A percentile compares a stretch with the other conserved stretches of the same genome.
phyloP scores from a whole-genome alignment of 306 rosid species.

The Pterocarpus macrocarpus region DNA sequence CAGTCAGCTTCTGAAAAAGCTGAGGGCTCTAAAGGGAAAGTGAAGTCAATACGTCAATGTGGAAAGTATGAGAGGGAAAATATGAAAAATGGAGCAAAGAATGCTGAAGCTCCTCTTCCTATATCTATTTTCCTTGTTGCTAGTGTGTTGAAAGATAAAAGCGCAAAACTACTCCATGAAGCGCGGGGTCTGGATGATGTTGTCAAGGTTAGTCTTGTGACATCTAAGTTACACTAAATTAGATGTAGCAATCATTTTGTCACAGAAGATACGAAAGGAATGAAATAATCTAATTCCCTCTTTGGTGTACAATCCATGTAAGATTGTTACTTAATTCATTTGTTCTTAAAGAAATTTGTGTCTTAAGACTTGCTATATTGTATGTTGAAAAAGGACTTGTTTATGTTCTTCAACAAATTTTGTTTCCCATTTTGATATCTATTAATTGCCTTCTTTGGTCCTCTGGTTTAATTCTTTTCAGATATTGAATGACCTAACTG shows the following conservation, averaged over 20 bases:
- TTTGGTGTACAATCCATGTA: constrained; percentile 8
- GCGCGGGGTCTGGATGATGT: constrained; percentile 97
- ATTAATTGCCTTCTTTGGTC: constrained; percentile 9
- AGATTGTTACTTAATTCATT: background rate
- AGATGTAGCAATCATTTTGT: constrained; percentile 9
- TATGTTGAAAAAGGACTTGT: background rate
- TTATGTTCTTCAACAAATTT: constrained; percentile 10
- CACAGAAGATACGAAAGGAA: background rate
- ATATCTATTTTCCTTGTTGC: constrained; percentile 95
- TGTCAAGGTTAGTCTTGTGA: constrained; percentile 78
- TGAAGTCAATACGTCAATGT: constrained; percentile 80
- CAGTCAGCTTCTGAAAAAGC: constrained; percentile 53
- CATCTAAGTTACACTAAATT: constrained; percentile 35
- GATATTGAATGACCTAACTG: constrained; percentile 95
- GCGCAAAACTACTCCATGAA: constrained; percentile 79
- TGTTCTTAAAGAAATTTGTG: constrained; percentile 7
- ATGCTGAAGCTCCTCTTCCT: constrained; percentile 83
- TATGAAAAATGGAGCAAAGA: constrained; percentile 70
- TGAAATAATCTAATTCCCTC: background rate
- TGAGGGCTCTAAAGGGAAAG: constrained; percentile 69
- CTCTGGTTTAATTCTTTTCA: constrained; percentile 49
- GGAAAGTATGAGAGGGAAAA: constrained; percentile 92
- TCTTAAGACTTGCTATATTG: background rate
- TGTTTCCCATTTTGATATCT: constrained; percentile 1
- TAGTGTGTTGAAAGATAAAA: constrained; percentile 94